Evolutionary conservation across 2,329 filamentous ascomycete genomes (phyloP), one percentile per base, ranked within the genome.

Genomic region (Catunica adiposa): DNA sequence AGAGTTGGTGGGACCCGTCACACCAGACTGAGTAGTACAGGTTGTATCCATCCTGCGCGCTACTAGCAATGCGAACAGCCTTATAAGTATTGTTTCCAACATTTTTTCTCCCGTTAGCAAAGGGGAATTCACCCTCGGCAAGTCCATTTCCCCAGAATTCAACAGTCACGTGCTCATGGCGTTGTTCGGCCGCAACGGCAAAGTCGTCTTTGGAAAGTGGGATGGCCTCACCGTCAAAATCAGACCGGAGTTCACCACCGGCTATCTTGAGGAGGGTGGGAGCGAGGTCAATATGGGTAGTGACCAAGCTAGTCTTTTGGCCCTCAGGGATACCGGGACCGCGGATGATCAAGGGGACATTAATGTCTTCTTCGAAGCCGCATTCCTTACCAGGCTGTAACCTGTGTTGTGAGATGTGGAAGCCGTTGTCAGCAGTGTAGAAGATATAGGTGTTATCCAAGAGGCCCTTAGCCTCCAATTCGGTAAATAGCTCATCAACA

Each of bases 21-120:
- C 76, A 79, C 75, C 75, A 78, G 0, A 78, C 73, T 0, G 72
- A 73, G 60, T 80, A 81, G 60, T 76, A 74, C 2, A 80, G 61
- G 56, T 70, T 76, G 58, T 79, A 80, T n/a, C 31, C 48, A 1
- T 66, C 65, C 31, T 17, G 15, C 0, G 70, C 61, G 0, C 67
- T 66, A 17, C 40, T 40, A 1, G 73, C 65, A 0, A 79, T 60
- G 1, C 77, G 70, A 0, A 79, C 54, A 0, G 67, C 70, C 59
- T 79, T 79, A 66, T 78, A 80, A 0, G 75, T 79, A 62, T 79
- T 79, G 58, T 69, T 69, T 5, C 57, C 55, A 38, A 53, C 26
- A 8, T 29, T 40, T 31, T 42, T 54, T 4, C 23, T 40, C 17
- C 53, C 42, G 3, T 38, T 37, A 25, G 29, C 40, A 17, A 54